Conservation (phyloP, 1,284 basidiomycete genomes). For the Austroboletus niveus region DNA sequence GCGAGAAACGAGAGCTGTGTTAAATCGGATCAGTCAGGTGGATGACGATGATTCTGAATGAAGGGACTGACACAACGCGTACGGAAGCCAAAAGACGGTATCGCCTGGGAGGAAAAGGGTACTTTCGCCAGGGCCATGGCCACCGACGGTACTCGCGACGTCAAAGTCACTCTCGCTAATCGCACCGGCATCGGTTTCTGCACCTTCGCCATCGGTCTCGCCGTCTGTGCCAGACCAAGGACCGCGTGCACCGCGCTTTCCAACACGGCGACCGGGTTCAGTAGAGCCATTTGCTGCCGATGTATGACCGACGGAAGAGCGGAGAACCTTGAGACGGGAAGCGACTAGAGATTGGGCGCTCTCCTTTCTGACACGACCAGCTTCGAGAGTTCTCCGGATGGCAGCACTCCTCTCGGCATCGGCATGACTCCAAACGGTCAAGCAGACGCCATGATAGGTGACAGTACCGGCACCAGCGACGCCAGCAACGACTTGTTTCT, state of each 20-base stretch:
- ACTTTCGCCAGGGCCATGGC: constrained; percentile 80
- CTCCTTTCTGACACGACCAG: constrained; percentile 72
- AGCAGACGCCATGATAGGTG: constrained; percentile 85
- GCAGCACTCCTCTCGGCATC: constrained; percentile 82
- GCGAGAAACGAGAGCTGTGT: constrained; percentile 78
- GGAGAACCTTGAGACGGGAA: constrained; percentile 61
- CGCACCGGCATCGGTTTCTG: constrained; percentile 68
- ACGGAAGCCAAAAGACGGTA: constrained; percentile 91
- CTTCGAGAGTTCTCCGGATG: constrained; percentile 79
- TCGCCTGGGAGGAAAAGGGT: constrained; percentile 83
- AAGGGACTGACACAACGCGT: constrained; percentile 74
- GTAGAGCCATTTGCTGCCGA: constrained; percentile 44
- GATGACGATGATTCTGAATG: neutral
- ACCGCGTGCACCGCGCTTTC: constrained; percentile 56
- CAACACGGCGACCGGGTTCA: constrained; percentile 51
- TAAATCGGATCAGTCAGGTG: constrained; percentile 4
- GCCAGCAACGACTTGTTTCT: constrained; percentile 38
- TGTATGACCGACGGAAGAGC: constrained; percentile 45
- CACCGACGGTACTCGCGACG: constrained; percentile 63
- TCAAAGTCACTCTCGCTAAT: constrained; percentile 84
- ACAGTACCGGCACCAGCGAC: constrained; percentile 45
- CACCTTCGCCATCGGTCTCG: constrained; percentile 66
- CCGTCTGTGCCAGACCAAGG: constrained; percentile 70
- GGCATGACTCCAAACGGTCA: constrained; percentile 93
- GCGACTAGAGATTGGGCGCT: constrained; percentile 69